Evolutionary conservation across 257 asterid species (phyloP), one percentile per base, ranked within the genome.

Genomic region (Nicotiana tomentosiformis): DNA sequence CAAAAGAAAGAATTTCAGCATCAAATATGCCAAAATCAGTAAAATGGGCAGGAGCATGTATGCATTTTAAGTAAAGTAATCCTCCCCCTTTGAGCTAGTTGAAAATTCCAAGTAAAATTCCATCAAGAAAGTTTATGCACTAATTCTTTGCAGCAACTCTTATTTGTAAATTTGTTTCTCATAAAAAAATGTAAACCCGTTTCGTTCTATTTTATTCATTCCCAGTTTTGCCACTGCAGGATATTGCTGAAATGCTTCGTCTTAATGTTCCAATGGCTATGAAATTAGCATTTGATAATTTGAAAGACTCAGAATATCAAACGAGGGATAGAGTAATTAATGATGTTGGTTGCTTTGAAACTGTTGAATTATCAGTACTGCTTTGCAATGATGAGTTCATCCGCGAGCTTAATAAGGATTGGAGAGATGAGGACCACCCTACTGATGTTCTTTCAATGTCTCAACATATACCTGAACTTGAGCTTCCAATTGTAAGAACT

Each of bases 401-500:
- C 87, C 85, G 86, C 78, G 86, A 93, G 77, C 97, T 96, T 78
- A 96, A 96, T 84, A 96, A 93, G 82, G 98, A 96, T 15, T 96
- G 99, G 99, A 91, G 98, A 85, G 98, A 89, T 82, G 98, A 94
- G 88, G 97, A 96, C 86, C 94, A 86, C 12, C 91, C 98, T 60
- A 96, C 99, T 39, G 99, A 96, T 91, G 99, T 96, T 74, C 94
- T 96, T 83, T 96, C 99, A 78, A 91, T 96, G 98, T 96, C 99
- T 83, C 98, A 94, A 82, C 98, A 96, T 83, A 90, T 92, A 77
- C 98, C 99, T 55, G 94, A 92, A 82, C 93, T 96, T 78, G 87
- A 89, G 86, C 94, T 94, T 84, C 98, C 98, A 56, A 89, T 94
- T 78, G 99, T 96, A 86, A 88, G 97, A 89, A 60, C 66, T 66